Conservation (phyloP, 768 basidiomycete species). For the Suillus clintonianus region DNA sequence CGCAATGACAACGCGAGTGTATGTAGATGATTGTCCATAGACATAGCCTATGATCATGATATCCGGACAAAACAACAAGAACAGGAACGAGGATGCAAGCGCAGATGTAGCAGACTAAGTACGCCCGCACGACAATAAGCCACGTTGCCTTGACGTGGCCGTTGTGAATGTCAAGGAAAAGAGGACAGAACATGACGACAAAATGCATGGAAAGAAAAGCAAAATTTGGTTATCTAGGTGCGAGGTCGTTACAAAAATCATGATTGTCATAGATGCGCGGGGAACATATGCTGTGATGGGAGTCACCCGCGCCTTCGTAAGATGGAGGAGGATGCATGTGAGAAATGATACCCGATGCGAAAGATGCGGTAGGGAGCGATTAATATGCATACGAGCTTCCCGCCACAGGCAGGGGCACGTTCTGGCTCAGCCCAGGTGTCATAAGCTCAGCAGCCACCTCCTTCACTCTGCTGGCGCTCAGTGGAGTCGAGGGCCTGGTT, state of each 20-base stretch:
- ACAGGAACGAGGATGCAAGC: not conserved
- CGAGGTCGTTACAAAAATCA: not conserved
- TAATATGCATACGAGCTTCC: not conserved
- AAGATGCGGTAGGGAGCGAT: not conserved
- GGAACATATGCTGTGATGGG: not conserved
- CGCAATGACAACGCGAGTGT: not conserved
- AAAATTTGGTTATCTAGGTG: not conserved
- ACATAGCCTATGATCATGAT: no score
- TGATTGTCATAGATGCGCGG: not conserved
- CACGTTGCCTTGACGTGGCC: not conserved
- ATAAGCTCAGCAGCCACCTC: conserved; percentile 56
- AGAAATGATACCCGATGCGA: no score
- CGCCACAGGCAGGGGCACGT: not conserved
- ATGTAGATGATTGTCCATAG: no score
- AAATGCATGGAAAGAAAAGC: not conserved
- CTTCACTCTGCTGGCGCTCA: conserved; percentile 66
- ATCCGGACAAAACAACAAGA: no score
- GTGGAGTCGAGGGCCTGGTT: conserved; percentile 16
- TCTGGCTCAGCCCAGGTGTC: conserved; percentile 3
- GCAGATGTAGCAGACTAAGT: not conserved
- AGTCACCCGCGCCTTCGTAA: not conserved
- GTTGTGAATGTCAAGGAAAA: not conserved
- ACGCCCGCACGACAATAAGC: not conserved
- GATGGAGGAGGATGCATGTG: not conserved
- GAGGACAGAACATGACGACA: no score